Base-by-base conservation (phyloP, 805 yeast species). In the Cephaloascus fragrans region DNA sequence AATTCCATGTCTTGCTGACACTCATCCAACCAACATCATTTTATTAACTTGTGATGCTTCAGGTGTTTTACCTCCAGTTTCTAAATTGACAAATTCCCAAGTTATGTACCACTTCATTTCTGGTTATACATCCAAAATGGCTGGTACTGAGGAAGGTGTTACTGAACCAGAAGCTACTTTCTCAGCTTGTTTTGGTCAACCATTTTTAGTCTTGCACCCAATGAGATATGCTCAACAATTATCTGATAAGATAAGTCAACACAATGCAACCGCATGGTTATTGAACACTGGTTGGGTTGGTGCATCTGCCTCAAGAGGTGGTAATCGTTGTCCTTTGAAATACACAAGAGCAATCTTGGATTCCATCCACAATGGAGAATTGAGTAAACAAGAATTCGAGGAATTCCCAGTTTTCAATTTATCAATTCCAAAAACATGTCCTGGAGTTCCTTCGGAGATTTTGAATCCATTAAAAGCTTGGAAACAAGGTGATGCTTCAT, bases 241-340 rank as follows among this genome's bases (percentile, higher is more conserved):
- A 55, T 81, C 95, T 40, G 90, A 86, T 62, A 90, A 89, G 76
- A 93, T 90, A 73, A 65, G 83, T 40, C 60, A 83, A 60, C 93
- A 89, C 71, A 80, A 80, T 51, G 88, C 97, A 39, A 76, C 77
- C 56, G 97, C 98, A 41, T 90, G 96, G 96, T 76, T 90, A 62
- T 77, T 90, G 60, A 90, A 90, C 72, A 90, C 98, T 49, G 98
- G 98, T 47, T 90, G 98, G 98, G 86, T 89, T 47, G 98, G 98
- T 45, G 79, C 89, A 52, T 83, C 95, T 44, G 95, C 85, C 49
- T 71, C 86, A 40, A 75, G 79, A 61, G 97, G 97, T 53, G 98
- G 97, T 60, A 83, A 86, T 73, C 83, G 98, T 71, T 90, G 97
- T 70, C 90, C 97, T 43, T 77, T 90, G 66, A 90, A 90, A 67